Percentiles rank a stretch among this genome's conserved stretches.
phyloP scores from a whole-genome alignment of 768 basidiomycete genomes.

The Mycena capillaripes region DNA sequence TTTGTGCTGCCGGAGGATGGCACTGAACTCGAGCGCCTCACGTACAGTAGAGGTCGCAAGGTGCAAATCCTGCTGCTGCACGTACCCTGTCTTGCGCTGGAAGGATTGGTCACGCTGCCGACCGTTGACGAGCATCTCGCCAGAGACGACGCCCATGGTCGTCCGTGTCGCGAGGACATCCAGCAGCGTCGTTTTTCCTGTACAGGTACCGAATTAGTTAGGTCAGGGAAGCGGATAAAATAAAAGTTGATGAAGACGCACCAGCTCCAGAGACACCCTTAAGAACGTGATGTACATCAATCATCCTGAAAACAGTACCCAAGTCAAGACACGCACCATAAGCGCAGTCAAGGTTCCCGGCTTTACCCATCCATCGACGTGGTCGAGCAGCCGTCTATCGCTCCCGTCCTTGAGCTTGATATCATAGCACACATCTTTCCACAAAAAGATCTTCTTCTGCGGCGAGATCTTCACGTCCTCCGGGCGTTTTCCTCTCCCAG shows the following conservation, averaged over 20 bases:
- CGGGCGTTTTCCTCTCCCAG: neutral
- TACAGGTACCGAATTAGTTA: constrained; percentile 16
- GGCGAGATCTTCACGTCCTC: constrained; percentile 29
- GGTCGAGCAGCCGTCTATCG: constrained; percentile 50
- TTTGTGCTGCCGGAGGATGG: constrained; percentile 59
- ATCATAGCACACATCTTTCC: constrained; percentile 59
- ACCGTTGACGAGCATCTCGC: constrained; percentile 59
- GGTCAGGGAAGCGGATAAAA: too few relatives aligned
- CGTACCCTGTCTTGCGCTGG: constrained; percentile 60
- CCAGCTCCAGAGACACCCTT: constrained; percentile 25
- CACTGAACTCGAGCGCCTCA: constrained; percentile 60
- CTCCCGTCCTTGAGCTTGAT: constrained; percentile 43
- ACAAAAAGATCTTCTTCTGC: constrained; percentile 56
- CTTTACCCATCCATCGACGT: constrained; percentile 62
- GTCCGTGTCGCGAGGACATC: constrained; percentile 63
- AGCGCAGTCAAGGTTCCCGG: constrained; percentile 68
- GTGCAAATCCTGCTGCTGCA: constrained; percentile 63
- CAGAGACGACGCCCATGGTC: constrained; percentile 62
- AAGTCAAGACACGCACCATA: constrained; percentile 49
- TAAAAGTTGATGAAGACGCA: neutral
- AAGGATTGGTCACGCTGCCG: constrained; percentile 50
- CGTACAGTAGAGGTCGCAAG: constrained; percentile 64
- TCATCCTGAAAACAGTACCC: neutral
- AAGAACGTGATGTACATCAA: neutral
- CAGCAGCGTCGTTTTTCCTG: constrained; percentile 54